Percentiles rank a stretch among this genome's conserved stretches.
These are phyloP conservation scores for Microcyclospora pomicola DNA, from an alignment of 2,329 filamentous ascomycete genomes.

Conservation along the genomic window DNA sequence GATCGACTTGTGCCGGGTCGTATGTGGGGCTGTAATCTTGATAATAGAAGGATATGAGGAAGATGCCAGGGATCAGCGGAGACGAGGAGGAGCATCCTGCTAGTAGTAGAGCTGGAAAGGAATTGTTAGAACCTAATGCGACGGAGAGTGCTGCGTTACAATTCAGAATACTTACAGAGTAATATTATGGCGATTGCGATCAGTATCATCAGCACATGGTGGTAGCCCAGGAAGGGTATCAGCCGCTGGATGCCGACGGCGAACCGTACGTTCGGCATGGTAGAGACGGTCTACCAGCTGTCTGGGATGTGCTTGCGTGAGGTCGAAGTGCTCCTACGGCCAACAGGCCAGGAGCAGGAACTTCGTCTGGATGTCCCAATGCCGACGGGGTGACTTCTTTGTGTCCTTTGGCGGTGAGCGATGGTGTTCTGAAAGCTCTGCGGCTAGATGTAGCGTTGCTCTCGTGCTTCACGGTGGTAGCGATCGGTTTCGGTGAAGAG, in stretches of 20 bases:
- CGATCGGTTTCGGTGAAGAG: background rate
- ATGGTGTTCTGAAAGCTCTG: background rate
- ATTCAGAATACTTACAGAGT: slow-evolving; percentile 53
- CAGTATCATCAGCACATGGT: slow-evolving; percentile 92
- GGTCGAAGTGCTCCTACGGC: slow-evolving; percentile 6
- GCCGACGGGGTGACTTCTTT: background rate
- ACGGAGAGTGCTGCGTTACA: background rate
- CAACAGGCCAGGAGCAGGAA: slow-evolving; percentile 8
- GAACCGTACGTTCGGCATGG: slow-evolving; percentile 37
- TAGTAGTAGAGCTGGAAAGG: slow-evolving; percentile 62
- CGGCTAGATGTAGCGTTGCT: background rate
- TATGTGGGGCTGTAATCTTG: slow-evolving; percentile 70
- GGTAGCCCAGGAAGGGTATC: slow-evolving; percentile 51
- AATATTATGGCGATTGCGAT: slow-evolving; percentile 90
- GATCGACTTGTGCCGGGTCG: slow-evolving; percentile 78
- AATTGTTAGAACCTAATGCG: slow-evolving; percentile 3
- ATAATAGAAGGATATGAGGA: slow-evolving; percentile 97
- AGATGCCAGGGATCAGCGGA: slow-evolving; percentile 86
- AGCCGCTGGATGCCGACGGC: slow-evolving; percentile 41
- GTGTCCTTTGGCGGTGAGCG: background rate
- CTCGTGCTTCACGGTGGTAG: background rate
- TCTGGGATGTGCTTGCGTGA: slow-evolving; percentile 10
- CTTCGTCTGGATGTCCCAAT: slow-evolving; percentile 6
- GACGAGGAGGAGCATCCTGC: slow-evolving; percentile 96
- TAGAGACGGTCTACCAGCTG: slow-evolving; percentile 22